Evolutionary conservation across 2,329 filamentous ascomycete genomes (phyloP).

Genomic region (Drechslerella coelobrocha): DNA sequence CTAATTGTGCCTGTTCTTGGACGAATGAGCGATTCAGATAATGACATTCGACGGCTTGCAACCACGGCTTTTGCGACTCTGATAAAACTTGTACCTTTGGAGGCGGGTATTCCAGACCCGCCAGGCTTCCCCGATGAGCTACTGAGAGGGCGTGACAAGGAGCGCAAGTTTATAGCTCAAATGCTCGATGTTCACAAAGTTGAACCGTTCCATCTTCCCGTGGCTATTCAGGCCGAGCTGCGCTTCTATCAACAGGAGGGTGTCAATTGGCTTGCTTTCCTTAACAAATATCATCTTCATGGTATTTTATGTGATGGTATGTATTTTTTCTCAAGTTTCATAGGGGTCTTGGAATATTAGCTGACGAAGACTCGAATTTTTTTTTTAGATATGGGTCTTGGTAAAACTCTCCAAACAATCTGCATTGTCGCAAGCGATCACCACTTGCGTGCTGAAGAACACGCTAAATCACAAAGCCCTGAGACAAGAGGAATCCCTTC

Average conservation of each 20-base stretch:
- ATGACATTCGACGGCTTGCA: slow-evolving; percentile 89
- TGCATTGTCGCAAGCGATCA: slow-evolving; percentile 99
- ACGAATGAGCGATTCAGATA: slow-evolving; percentile 97
- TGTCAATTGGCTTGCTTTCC: slow-evolving; percentile 97
- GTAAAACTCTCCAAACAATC: slow-evolving; percentile 94
- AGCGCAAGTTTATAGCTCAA: slow-evolving; percentile 95
- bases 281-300: slow-evolving; percentile 97
- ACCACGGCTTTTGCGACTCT: slow-evolving; percentile 97
- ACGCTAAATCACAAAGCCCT: slow-evolving; percentile 76
- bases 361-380: neutral
- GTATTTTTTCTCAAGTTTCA: slow-evolving; percentile 19
- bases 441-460: slow-evolving; percentile 89
- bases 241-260: slow-evolving; percentile 98
- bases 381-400: slow-evolving; percentile 86
- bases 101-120: slow-evolving; percentile 95
- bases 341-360: slow-evolving; percentile 18
- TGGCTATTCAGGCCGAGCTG: slow-evolving; percentile 94
- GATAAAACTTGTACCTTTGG: slow-evolving; percentile 94
- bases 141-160: slow-evolving; percentile 86
- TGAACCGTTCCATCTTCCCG: slow-evolving; percentile 88
- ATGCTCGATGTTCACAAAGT: slow-evolving; percentile 97
- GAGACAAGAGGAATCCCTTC: slow-evolving; percentile 84
- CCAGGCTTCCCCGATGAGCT: slow-evolving; percentile 88
- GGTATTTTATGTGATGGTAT: slow-evolving; percentile 86
- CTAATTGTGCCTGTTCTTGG: slow-evolving; percentile 95